Percentiles rank a stretch among this genome's conserved stretches.
These are phyloP conservation scores for Xylaria flabelliformis DNA, from an alignment of 495 filamentous ascomycete species.

Conservation along the genomic window DNA sequence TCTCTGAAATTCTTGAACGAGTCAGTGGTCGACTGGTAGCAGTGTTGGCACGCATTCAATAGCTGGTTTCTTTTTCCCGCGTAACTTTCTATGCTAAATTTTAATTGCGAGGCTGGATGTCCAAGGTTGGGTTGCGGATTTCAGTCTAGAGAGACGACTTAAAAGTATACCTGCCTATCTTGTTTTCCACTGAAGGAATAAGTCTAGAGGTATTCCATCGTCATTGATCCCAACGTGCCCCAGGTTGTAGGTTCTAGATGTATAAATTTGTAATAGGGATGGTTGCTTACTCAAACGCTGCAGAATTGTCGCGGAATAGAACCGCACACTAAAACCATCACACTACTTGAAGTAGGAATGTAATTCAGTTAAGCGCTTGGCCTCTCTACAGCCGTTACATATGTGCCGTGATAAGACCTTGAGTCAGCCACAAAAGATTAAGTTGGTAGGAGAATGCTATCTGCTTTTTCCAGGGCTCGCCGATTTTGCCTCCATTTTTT, in stretches of 20 bases:
- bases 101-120: not conserved
- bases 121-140: not conserved
- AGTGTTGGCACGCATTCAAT: too few species aligned
- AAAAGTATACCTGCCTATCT: not conserved
- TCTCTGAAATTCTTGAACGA: not conserved
- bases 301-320: not conserved
- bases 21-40: not conserved
- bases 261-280: not conserved
- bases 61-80: not conserved
- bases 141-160: not conserved
- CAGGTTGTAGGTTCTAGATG: not conserved
- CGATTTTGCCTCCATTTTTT: not conserved
- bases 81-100: not conserved
- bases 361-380: too few species aligned
- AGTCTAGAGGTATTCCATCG: not conserved
- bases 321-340: too few species aligned
- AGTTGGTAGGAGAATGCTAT: too few species aligned
- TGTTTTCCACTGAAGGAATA: too few species aligned
- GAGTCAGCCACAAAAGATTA: too few species aligned
- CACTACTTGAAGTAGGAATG: too few species aligned
- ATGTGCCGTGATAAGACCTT: too few species aligned
- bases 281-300: not conserved
- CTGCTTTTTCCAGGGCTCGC: not conserved
- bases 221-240: not conserved
- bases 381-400: too few species aligned